These are phyloP conservation scores for Penicillium italicum DNA, from an alignment of 2,329 filamentous ascomycete genomes.

Conservation along the genomic window DNA sequence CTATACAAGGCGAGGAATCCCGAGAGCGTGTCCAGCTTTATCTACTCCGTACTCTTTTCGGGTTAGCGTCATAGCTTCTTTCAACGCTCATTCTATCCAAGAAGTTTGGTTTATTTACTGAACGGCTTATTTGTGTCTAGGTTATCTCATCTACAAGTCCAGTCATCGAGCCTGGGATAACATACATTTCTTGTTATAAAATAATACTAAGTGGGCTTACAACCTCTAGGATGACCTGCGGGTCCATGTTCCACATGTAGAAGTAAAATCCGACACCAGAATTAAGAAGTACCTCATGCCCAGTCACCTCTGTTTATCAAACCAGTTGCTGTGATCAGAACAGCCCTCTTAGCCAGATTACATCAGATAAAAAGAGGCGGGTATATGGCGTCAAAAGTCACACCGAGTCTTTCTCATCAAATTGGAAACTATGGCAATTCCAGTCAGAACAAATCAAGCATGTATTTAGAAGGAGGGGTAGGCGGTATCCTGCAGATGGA, in stretches of 20 bases:
- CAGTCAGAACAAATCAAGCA: no score
- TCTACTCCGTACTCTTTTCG: neutral
- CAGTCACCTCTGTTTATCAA: neutral
- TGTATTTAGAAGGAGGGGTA: neutral
- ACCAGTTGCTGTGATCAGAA: neutral
- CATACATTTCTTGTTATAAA: neutral
- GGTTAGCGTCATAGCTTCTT: neutral
- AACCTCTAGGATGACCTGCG: neutral
- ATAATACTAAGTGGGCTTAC: neutral
- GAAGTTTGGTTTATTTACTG: neutral
- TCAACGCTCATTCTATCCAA: neutral
- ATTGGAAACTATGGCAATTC: no score
- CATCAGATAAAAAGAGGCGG: no score
- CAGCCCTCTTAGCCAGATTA: no score
- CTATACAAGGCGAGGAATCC: neutral
- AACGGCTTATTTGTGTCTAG: neutral
- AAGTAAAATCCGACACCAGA: neutral
- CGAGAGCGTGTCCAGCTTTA: neutral
- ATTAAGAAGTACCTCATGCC: neutral
- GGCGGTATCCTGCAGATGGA: neutral
- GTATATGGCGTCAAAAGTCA: no score
- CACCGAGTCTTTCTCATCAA: no score
- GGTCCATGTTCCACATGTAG: neutral
- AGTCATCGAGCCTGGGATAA: neutral
- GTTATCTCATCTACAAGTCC: neutral